Evolutionary conservation across 2,329 filamentous ascomycete genomes (phyloP), one percentile per base, ranked within the genome.

Genomic region (Fusarium papillatum): DNA sequence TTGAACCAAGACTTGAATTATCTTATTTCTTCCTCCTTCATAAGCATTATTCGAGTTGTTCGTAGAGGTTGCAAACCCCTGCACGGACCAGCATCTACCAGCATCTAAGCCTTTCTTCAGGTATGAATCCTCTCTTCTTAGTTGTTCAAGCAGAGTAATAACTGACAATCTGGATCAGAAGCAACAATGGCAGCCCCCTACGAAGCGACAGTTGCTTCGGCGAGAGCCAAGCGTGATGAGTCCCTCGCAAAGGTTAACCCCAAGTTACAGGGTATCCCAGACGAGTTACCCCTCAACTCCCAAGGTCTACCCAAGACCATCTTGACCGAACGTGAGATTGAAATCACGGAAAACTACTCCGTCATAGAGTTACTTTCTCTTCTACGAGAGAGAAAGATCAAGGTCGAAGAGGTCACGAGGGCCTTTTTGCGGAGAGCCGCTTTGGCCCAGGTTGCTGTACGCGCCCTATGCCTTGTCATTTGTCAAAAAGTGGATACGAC

Each of bases 261-360:
- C 2, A 75, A 74, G 61, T 73, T 81, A 0, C 29, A 80, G 10
- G 78, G 79, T 3, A 22, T 81, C 24, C 80, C 80, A 0, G 46
- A 70, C 10, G 60, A 74, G 14, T 62, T 79, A 3, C 78, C 78
- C 14, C 57, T 78, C 16, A 78, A 65, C 68, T 81, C 77, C 2
- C 77, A 76, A 53, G 73, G 66, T 10, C 68, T 82, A 2, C 74
- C 81, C 2, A 59, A 71, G 10, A 39, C 67, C 16, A 43, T 80
- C 1, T 62, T 82, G n/a, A 81, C 80, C 5, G 26, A 66, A 8
- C 71, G 77, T 14, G 80, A 81, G 55, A 76, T 78, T 17, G 80
- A 81, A 19, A 80, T 81, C n/a, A 81, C 80, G 0, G 80, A 81
- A 38, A 77, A 72, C 5, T 81, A 81, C 64, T 75, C 75, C 3